A percentile compares a stretch with the other conserved stretches of the same genome.
Conservation (phyloP, 2,329 filamentous ascomycete genomes). For the Coniochaeta sp. region DNA sequence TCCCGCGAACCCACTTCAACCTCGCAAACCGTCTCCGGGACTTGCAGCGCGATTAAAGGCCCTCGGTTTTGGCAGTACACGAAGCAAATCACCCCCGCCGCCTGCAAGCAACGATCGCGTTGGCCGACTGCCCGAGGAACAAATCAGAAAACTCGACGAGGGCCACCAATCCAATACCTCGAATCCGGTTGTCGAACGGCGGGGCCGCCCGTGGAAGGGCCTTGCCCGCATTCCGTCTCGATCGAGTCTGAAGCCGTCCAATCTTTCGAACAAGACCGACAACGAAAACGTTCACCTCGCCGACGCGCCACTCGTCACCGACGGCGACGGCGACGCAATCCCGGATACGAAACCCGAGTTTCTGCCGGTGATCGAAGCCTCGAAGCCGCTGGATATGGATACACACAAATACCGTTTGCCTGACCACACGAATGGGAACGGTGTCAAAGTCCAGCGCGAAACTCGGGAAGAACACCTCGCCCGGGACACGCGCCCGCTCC, state of each 20-base stretch:
- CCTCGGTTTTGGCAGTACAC: constrained; percentile 48
- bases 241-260: constrained; percentile 18
- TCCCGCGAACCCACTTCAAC: constrained; percentile 13
- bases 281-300: constrained; percentile 9
- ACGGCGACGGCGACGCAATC: constrained; percentile 19
- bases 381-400: constrained; percentile 55
- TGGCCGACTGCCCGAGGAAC: constrained; percentile 63
- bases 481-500: constrained; percentile 33
- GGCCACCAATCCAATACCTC: constrained; percentile 52
- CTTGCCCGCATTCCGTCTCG: constrained; percentile 45
- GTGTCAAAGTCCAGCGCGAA: constrained; percentile 54
- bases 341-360: constrained; percentile 24
- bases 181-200: constrained; percentile 49
- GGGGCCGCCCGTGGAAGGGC: constrained; percentile 68
- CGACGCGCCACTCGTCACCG: constrained; percentile 13
- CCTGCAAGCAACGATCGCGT: constrained; percentile 37
- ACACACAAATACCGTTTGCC: constrained; percentile 69
- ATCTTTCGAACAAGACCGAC: constrained; percentile 9
- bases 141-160: constrained; percentile 62
- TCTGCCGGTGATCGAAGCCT: constrained; percentile 45
- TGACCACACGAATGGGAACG: constrained; percentile 62
- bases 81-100: constrained; percentile 27
- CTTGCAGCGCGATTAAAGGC: constrained; percentile 59
- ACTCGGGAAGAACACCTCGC: constrained; percentile 53
- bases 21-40: constrained; percentile 56